Base-by-base conservation (phyloP, 257 asterid genomes). In the Nicotiana otophora region DNA sequence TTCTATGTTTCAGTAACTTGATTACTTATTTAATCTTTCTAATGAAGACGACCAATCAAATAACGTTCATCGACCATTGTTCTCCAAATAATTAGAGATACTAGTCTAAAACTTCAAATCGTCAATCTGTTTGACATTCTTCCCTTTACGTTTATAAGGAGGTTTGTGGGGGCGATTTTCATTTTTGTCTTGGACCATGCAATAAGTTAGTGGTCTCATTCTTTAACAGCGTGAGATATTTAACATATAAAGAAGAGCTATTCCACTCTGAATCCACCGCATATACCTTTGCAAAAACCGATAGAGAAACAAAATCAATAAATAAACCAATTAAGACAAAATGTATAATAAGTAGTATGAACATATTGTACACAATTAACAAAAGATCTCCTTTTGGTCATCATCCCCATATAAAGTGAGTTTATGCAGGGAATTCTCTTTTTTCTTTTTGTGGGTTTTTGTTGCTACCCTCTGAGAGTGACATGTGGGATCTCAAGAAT, bases 161-260 rank as follows among this genome's bases (percentile, higher is more conserved):
- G 78, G 78, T 61, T 61, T 83, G 87, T 83, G 81, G 89, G 81
- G 82, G 68, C 69, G 62, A 84, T 84, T 77, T 87, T 79, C 81
- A 67, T 79, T 81, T 85, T 80, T 60, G 10, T 81, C 76, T 81
- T 78, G 77, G 77, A 78, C 81, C 90, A 85, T 83, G 78, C 86
- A 69, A 17, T 58, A 72, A 58, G 87, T 61, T 86, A 77, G 89
- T 87, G 91, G 90, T 83, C 87, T 78, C 82, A 74, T 81, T 86
- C 80, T 70, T 83, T 85, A 42, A 42, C 61, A 83, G 91, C 89
- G 89, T 84, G 91, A 90, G 82, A 79, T 39, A 48, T 84, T 81
- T 85, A 92, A 83, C 89, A 85, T 90, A 87, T 87, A 89, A 90
- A 10, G 82, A 91, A 85, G 91, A 84, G 23, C 46, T 80, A 86